Evolutionary conservation across 495 filamentous ascomycete genomes (phyloP).

Genomic region (Aspergillus nanangensis): DNA sequence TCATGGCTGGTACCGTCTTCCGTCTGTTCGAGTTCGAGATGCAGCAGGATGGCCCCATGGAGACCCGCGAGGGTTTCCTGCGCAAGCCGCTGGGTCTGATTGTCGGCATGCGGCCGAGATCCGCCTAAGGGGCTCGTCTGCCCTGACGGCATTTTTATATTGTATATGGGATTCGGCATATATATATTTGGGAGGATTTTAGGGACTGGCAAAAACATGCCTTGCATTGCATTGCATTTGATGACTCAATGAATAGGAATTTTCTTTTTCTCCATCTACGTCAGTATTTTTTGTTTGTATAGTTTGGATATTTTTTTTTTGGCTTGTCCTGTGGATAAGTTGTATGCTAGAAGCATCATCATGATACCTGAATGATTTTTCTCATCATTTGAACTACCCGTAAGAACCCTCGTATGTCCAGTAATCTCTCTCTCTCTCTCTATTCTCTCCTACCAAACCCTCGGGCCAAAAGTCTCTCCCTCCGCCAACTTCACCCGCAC

Average conservation of each 20-base stretch:
- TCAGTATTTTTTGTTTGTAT: not conserved
- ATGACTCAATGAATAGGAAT: not conserved
- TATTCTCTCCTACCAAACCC: not conserved
- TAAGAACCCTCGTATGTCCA: too few species aligned
- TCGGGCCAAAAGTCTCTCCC: conserved; percentile 50
- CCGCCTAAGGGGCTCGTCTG: not conserved
- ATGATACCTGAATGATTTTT: too few species aligned
- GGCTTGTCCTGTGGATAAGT: not conserved
- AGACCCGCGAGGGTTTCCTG: conserved; percentile 84
- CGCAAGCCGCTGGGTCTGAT: conserved; percentile 75
- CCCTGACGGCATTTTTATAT: not conserved
- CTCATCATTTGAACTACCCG: too few species aligned
- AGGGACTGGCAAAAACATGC: not conserved
- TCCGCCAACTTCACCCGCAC: conserved; percentile 24
- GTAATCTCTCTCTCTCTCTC: too few species aligned
- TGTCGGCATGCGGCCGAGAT: conserved; percentile 56
- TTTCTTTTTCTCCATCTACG: not conserved
- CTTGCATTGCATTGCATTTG: too few species aligned
- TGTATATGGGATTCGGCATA: not conserved
- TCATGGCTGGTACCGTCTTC: conserved; percentile 75
- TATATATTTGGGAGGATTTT: not conserved
- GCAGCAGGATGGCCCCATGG: conserved; percentile 61
- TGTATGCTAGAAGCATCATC: too few species aligned
- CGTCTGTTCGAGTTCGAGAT: conserved; percentile 70
- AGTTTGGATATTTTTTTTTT: not conserved